Evolutionary conservation across 129 eudicot species (phyloP), one percentile per base, ranked within the genome.

Genomic region (Flaveria brownii): DNA sequence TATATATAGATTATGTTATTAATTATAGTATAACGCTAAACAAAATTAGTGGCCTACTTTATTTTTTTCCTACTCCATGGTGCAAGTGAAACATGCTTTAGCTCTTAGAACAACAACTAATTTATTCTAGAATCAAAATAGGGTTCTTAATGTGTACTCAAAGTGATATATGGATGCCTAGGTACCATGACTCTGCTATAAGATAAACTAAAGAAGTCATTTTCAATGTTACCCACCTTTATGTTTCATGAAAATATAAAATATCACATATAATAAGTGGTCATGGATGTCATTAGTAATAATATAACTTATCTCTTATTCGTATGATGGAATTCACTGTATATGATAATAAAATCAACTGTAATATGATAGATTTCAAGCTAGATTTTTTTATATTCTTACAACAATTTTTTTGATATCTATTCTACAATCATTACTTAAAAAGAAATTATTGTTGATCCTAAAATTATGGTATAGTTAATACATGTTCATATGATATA

Each of bases 121-220:
- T 20, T 51, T 33, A 16, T 77, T 66, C 9, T 46, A 54, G 46
- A 18, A 67, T 54, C 10, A 51, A 77, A 54, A 42, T 69, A 55
- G 59, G 50, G 70, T 69, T 26, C 71, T 69, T 78, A 57, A 43
- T 43, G 8, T 56, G n/a, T 28, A 78, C 82, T 78, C 41, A 78
- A 78, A 70, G 82, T 45, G 51, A 23, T 56, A 42, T 28, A 66
- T 65, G 25, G 23, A 7, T 68, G 49, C 45, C 60, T 68, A 61
- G 8, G 78, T 74, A 46, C 78, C 43, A 60, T 62, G 60, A 59
- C 62, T 26, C 43, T 57, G 69, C 56, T 70, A 68, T 55, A 68
- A 68, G 70, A 68, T 59, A 57, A 6, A 14, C 41, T 36, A 36
- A 36, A 36, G 36, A 36, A 42, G 46, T 77, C 36, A 10, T 28